Evolutionary conservation across 257 asterid genomes (phyloP).

Genomic region (Nicotiana tomentosiformis): DNA sequence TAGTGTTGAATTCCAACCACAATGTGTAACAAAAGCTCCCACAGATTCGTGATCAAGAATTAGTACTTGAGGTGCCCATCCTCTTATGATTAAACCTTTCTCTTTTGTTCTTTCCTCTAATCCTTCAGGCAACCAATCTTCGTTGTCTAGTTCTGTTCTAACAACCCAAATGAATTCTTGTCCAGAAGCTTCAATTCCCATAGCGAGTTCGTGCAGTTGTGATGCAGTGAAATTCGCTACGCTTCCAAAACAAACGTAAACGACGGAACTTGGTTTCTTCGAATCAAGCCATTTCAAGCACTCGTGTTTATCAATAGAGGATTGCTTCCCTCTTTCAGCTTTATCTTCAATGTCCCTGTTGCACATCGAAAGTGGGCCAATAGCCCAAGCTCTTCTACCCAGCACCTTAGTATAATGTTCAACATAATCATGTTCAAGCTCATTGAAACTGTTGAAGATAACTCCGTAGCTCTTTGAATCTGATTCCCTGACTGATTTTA

Average conservation of each 20-base stretch:
- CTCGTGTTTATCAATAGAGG: constrained; percentile 42
- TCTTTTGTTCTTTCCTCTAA: constrained; percentile 43
- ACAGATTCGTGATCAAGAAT: constrained; percentile 38
- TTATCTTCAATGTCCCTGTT: constrained; percentile 8
- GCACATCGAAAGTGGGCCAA: constrained; percentile 42
- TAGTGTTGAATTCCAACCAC: constrained; percentile 52
- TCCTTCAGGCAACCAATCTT: constrained; percentile 50
- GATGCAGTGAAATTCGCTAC: constrained; percentile 23
- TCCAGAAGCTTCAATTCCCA: constrained; percentile 54
- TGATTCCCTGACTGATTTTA: constrained; percentile 15
- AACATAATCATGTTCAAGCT: constrained; percentile 42
- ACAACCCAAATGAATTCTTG: constrained; percentile 68
- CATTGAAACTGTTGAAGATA: constrained; percentile 46
- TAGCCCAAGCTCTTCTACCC: constrained; percentile 36
- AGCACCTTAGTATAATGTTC: constrained; percentile 31
- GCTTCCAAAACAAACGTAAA: constrained; percentile 65
- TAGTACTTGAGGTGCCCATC: constrained; percentile 69
- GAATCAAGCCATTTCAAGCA: constrained; percentile 63
- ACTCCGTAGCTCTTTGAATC: constrained; percentile 37
- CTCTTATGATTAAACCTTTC: constrained; percentile 54
- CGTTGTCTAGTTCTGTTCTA: constrained; percentile 24
- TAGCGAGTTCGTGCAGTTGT: constrained; percentile 58
- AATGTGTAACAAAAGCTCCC: constrained; percentile 48
- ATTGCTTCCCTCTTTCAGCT: constrained; percentile 30
- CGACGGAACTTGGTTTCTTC: constrained; percentile 44